phyloP scores from a whole-genome alignment of 257 asterid species.

The Prunella vulgaris region DNA sequence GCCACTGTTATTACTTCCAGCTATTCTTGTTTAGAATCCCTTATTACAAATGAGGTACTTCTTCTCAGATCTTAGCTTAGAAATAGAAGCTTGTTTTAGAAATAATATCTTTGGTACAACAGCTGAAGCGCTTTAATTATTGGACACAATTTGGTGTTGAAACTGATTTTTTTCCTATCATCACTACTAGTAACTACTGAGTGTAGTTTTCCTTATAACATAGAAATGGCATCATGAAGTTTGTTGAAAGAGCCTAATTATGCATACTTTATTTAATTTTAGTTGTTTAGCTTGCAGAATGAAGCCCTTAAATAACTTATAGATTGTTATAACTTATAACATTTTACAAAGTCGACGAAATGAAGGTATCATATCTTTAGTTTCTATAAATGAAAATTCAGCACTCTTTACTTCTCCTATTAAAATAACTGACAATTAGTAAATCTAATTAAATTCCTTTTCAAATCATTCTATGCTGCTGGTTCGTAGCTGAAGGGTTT shows the following conservation, averaged over 20 bases:
- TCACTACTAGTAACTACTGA: background rate
- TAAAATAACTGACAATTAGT: background rate
- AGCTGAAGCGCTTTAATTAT: background rate
- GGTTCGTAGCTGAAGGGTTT: background rate
- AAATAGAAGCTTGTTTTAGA: background rate
- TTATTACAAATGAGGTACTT: conserved; percentile 13
- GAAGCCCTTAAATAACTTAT: background rate
- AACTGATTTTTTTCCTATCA: background rate
- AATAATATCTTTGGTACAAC: background rate
- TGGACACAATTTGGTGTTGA: background rate
- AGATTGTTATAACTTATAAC: conserved; percentile 8
- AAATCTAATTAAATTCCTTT: background rate
- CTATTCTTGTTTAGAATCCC: background rate
- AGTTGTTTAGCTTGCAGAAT: background rate
- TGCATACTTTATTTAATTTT: background rate
- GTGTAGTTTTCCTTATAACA: background rate
- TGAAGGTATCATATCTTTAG: too few species aligned
- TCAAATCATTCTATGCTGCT: conserved; percentile 5
- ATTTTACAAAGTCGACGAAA: background rate
- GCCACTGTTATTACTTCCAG: background rate
- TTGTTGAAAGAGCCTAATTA: background rate
- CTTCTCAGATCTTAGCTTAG: conserved; percentile 14
- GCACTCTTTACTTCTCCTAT: background rate
- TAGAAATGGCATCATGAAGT: background rate
- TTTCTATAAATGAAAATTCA: background rate